Conservation (phyloP, 129 eudicot species). For the Centrapalus pauciflorus region DNA sequence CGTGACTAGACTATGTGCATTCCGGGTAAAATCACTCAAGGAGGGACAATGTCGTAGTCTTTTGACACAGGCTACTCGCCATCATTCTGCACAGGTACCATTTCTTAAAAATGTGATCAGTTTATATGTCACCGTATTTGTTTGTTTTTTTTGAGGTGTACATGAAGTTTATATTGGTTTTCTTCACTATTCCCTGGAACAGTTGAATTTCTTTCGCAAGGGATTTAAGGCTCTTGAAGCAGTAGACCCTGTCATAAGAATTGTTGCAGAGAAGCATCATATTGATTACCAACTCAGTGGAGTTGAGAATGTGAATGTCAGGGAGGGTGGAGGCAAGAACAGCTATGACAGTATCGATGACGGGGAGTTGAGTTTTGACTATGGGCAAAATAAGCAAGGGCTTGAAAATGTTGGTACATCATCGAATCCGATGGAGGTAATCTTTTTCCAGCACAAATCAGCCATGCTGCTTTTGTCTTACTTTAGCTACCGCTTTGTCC, state of each 20-base stretch:
- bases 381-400: conserved; percentile 45
- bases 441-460: conserved; percentile 4
- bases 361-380: conserved; percentile 74
- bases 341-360: conserved; percentile 43
- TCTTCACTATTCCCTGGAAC: conserved; percentile 29
- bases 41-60: conserved; percentile 90
- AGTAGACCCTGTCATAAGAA: conserved; percentile 63
- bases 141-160: neutral
- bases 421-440: conserved; percentile 72
- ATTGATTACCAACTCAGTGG: conserved; percentile 71
- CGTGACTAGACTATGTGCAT: conserved; percentile 62
- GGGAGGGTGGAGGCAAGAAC: conserved; percentile 33
- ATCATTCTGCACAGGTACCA: conserved; percentile 89
- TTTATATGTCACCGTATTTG: neutral
- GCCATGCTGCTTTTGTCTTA: neutral
- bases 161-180: neutral
- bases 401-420: conserved; percentile 40
- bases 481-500: neutral
- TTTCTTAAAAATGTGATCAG: neutral
- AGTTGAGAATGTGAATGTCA: conserved; percentile 45
- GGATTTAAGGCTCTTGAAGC: conserved; percentile 82
- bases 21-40: conserved; percentile 80
- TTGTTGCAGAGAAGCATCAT: conserved; percentile 69
- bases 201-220: conserved; percentile 82
- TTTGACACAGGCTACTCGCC: conserved; percentile 95